Evolutionary conservation across 176 grass and related monocot species (phyloP).

Genomic region (Phyllostachys edulis): DNA sequence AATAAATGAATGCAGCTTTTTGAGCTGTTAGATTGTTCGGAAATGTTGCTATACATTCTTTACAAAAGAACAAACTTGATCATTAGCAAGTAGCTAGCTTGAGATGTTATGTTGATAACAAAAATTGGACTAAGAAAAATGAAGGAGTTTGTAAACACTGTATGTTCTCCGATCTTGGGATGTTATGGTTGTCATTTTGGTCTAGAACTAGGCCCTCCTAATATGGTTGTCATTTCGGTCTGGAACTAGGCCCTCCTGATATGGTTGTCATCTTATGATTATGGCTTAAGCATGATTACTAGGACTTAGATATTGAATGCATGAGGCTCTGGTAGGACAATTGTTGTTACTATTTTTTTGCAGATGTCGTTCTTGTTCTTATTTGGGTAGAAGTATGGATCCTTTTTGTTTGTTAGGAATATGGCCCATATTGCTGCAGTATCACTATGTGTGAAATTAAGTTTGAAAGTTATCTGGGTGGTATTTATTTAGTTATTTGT

Average conservation of each 20-base stretch:
- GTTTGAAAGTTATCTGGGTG: background rate
- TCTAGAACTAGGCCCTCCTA: background rate
- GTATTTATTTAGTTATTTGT: conserved; percentile 6
- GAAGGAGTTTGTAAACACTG: too few species aligned
- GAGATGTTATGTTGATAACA: too few species aligned
- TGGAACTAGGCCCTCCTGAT: background rate
- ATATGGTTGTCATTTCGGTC: background rate
- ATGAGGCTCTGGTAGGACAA: background rate
- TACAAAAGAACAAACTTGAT: too few species aligned
- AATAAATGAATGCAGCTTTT: too few species aligned
- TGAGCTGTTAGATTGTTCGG: too few species aligned
- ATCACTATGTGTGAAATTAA: background rate
- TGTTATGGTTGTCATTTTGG: background rate
- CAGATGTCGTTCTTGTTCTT: background rate
- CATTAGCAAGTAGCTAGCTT: too few species aligned
- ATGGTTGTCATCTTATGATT: background rate
- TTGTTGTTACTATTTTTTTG: background rate
- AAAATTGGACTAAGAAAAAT: too few species aligned
- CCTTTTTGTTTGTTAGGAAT: background rate
- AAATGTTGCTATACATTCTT: too few species aligned
- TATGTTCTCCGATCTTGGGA: too few species aligned
- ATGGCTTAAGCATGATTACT: too few species aligned
- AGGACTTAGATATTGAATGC: background rate
- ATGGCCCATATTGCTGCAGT: background rate
- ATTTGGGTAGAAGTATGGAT: background rate